Conservation (phyloP, 148 eudicot genomes). For the Cornus kousa region DNA sequence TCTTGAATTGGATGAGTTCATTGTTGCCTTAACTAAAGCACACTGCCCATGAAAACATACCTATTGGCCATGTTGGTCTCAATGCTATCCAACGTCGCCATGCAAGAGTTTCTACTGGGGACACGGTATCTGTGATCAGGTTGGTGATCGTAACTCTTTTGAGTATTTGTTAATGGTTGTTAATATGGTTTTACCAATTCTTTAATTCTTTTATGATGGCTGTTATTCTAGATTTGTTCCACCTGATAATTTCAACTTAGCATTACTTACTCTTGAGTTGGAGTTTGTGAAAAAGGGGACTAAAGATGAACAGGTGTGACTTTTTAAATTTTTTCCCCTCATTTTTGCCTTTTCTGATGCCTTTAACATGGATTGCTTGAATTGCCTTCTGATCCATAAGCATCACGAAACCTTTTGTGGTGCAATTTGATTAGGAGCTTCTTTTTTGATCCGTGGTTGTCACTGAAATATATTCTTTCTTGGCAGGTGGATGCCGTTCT, state of each 20-base stretch:
- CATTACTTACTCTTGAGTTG: slow-evolving; percentile 79
- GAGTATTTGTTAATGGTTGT: neutral
- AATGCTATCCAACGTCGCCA: slow-evolving; percentile 70
- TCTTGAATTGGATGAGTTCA: slow-evolving; percentile 7
- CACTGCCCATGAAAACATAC: slow-evolving; percentile 57
- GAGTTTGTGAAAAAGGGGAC: slow-evolving; percentile 78
- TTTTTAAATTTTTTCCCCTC: neutral
- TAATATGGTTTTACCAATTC: neutral
- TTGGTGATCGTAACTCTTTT: slow-evolving; percentile 21
- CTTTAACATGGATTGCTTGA: neutral
- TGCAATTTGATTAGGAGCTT: neutral
- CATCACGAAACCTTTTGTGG: neutral
- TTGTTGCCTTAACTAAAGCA: slow-evolving; percentile 35
- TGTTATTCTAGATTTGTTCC: slow-evolving; percentile 49
- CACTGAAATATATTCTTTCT: too few species aligned
- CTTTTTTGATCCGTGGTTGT: neutral
- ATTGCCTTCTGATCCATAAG: neutral
- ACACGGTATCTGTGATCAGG: slow-evolving; percentile 55
- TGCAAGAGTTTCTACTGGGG: slow-evolving; percentile 66
- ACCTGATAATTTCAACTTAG: slow-evolving; percentile 74
- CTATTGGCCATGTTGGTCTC: slow-evolving; percentile 60
- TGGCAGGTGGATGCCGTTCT: too few species aligned
- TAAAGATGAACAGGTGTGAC: slow-evolving; percentile 67
- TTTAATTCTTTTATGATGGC: neutral
- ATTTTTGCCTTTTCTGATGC: neutral